Base-by-base conservation (phyloP, 108 stramenopile genomes). In the Epithemia pelagica region DNA sequence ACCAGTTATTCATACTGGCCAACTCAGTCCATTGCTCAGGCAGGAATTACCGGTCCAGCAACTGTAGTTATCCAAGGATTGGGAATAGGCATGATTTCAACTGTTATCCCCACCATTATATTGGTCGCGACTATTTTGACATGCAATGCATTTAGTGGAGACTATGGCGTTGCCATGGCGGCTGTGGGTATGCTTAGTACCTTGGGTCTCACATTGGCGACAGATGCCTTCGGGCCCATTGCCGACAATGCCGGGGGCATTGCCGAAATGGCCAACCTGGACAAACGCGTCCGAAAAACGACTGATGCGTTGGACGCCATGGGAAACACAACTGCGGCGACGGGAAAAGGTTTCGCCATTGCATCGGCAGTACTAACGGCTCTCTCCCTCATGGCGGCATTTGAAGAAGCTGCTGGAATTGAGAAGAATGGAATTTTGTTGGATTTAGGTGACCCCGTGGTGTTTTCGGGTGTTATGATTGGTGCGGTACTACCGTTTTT, bases 311-410 rank as follows among this genome's bases (percentile, higher is more conserved):
- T 97, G 22, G 96, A 97, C 75, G 93, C 96, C 22, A 89, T 94
- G 22, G 96, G 96, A 37, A 97, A 97, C 85, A 96, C 95, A 64
- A 97, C 96, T 0, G 95, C 95, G 55, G 96, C 96, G 59, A 95
- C 94, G 51, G 95, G 95, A 68, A 97, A 97, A 71, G 96, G 96
- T 15, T 97, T 96, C 69, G 95, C 95, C 28, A 97, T 97, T 71
- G 96, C 95, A 56, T 95, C 92, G 30, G 96, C 96, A 54, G 95
- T 94, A 18, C 84, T 97, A 53, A 92, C 95, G 10, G 87, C 93
- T 25, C 80, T 97, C 23, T 93, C 90, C 28, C 75, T 97, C 51
- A 78, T 95, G 59, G 78, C 87, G 32, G 95, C 96, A 32, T 97
- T 96, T 75, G 90, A 89, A 60, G 75, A 78, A 27, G 81, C 83